phyloP scores from a whole-genome alignment of 441 rosid genomes.

The Syzygium malaccense region DNA sequence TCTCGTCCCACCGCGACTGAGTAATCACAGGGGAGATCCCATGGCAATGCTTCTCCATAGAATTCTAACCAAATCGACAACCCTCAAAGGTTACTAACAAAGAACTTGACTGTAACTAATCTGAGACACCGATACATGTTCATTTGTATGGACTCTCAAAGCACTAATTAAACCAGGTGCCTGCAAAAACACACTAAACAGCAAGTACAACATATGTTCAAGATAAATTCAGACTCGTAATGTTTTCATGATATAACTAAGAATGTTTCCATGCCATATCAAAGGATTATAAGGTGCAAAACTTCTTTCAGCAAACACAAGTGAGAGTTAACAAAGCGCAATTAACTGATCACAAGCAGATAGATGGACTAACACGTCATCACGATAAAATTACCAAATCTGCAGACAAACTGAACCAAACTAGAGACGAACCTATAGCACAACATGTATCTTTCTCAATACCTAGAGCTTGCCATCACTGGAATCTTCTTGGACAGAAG shows the following conservation, averaged over 20 bases:
- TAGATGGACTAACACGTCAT: not conserved
- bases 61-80: not conserved
- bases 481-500: not conserved
- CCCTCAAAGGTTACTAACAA: not conserved
- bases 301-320: not conserved
- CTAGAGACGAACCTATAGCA: not conserved
- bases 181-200: not conserved
- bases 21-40: not conserved
- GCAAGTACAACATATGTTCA: not conserved
- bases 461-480: not conserved
- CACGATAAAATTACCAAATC: not conserved
- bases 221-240: not conserved
- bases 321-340: not conserved
- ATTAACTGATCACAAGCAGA: not conserved
- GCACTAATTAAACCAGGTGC: not conserved
- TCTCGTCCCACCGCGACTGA: fast-evolving
- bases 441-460: not conserved
- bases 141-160: not conserved
- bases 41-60: not conserved
- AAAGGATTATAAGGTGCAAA: not conserved
- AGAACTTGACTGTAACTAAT: not conserved
- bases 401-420: not conserved
- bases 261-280: not conserved
- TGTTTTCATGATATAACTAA: not conserved
- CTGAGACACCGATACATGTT: not conserved